Conservation (phyloP, 2,329 filamentous ascomycete genomes). For the Aspergillus nomiae region DNA sequence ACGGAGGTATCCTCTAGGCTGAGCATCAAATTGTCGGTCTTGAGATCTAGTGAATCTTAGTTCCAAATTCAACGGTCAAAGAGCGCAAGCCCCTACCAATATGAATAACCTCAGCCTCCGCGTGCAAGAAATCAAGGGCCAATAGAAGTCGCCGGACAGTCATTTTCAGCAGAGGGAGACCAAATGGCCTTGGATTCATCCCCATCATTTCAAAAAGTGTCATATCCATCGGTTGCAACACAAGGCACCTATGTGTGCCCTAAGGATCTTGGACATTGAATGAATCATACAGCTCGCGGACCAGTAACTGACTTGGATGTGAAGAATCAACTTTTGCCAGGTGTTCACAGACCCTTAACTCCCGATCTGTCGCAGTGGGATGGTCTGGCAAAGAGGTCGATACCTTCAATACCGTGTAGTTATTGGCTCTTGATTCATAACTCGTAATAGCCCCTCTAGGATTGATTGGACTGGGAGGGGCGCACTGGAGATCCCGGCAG, state of each 20-base stretch:
- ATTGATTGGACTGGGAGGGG: not conserved
- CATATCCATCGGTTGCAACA: conserved; percentile 34
- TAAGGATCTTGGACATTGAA: conserved; percentile 29
- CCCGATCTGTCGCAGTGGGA: conserved; percentile 24
- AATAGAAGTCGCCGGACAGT: conserved; percentile 33
- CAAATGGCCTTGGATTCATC: conserved; percentile 27
- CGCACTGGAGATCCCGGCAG: conserved; percentile 39
- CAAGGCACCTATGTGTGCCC: conserved; percentile 31
- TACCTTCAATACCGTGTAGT: conserved; percentile 38
- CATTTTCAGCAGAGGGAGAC: conserved; percentile 31
- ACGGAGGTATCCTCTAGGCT: conserved; percentile 31
- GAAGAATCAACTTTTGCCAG: conserved; percentile 26
- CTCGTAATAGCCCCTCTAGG: not conserved
- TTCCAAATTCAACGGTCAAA: not conserved
- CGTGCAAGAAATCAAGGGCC: conserved; percentile 40
- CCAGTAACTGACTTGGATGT: conserved; percentile 26
- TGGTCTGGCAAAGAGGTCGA: conserved; percentile 21
- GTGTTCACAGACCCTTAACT: conserved; percentile 30
- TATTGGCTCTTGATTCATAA: conserved; percentile 1
- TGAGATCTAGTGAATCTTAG: conserved; percentile 36
- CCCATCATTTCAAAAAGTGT: conserved; percentile 35
- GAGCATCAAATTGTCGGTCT: conserved; percentile 45
- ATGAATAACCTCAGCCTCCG: conserved; percentile 33
- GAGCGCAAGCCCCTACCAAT: conserved; percentile 27
- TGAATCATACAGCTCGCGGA: conserved; percentile 34